These are phyloP conservation scores for Cudoniella acicularis DNA, from an alignment of 495 filamentous ascomycete species.

Conservation along the genomic window DNA sequence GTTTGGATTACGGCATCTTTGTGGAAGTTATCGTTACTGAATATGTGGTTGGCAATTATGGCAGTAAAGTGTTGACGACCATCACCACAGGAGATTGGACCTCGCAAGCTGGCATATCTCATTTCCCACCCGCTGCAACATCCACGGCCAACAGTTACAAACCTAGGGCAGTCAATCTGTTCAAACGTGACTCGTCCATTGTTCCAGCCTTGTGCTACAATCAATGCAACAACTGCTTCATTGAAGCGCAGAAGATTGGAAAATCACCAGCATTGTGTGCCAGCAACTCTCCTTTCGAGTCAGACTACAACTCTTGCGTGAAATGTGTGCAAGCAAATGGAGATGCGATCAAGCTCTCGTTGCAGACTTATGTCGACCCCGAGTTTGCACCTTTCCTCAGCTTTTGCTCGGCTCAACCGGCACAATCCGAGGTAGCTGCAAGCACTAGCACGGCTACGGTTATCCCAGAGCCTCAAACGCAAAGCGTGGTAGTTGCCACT, in stretches of 20 bases:
- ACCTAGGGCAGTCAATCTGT: slow-evolving; percentile 1
- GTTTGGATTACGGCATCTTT: slow-evolving; percentile 60
- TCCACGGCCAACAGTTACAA: slow-evolving; percentile 4
- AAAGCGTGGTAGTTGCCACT: slow-evolving; percentile 33
- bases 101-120: slow-evolving; percentile 39
- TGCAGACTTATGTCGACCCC: slow-evolving; percentile 16
- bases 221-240: slow-evolving; percentile 46
- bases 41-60: slow-evolving; percentile 20
- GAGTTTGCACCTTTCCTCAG: slow-evolving; percentile 22
- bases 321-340: slow-evolving; percentile 26
- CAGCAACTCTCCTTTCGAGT: slow-evolving; percentile 36
- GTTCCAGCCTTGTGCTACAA: slow-evolving; percentile 47
- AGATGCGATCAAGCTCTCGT: slow-evolving; percentile 2
- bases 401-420: slow-evolving; percentile 12
- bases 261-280: slow-evolving; percentile 45
- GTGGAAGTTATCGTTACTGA: slow-evolving; percentile 25
- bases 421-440: background rate
- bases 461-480: background rate
- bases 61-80: slow-evolving; percentile 21
- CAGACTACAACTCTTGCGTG: slow-evolving; percentile 35
- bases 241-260: slow-evolving; percentile 45
- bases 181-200: slow-evolving; percentile 34
- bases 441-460: slow-evolving; percentile 29
- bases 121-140: slow-evolving; percentile 22
- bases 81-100: slow-evolving; percentile 43